Base-by-base conservation (phyloP, 176 grass and related monocot species). In the Lolium multiflorum region DNA sequence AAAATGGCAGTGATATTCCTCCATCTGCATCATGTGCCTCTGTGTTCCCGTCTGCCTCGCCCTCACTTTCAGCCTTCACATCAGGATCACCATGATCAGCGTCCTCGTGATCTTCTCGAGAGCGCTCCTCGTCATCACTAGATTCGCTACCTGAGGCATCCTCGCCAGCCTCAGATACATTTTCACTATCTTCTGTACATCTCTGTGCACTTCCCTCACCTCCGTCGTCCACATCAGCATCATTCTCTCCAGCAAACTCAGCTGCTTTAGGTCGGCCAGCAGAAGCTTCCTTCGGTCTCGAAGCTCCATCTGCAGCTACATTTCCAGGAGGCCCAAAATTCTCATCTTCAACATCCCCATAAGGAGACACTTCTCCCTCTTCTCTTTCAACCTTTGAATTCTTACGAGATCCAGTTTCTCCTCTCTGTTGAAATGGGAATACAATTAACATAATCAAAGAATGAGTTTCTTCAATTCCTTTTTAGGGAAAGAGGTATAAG, bases 311-410 rank as follows among this genome's bases (percentile, higher is more conserved):
- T 55, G 90, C 84, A 88, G 92, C 79, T 44, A 83, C 88, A 86
- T 89, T 94, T 43, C 41, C 41, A 7, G 41, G 41, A 43, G 41
- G 41, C 41, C 41, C 41, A 43, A 43, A 5, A 43, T 43, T 43
- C 41, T 43, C 31, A 35, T 35, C 41, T 43, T 43, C 41, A 43
- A 43, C 4, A 43, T 43, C 41, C 41, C 41, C 41, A 43, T 43
- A 6, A 74, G 92, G 91, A 61, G 85, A 92, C 63, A 94, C 88
- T 70, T 94, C 92, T n/a, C 94, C 89, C 69, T 96, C 94, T 75
- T 93, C 91, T 87, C 91, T 93, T 82, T 95, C 90, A 73, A 91
- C 89, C 65, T 84, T 90, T 64, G 49, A 54, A 56, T 66, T 80
- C 37, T 71, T 80, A 60, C 71, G 80, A 20, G 62, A 41, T 28